Conservation (phyloP, 2,329 filamentous ascomycete genomes). For the Chlorencoelia australis region DNA sequence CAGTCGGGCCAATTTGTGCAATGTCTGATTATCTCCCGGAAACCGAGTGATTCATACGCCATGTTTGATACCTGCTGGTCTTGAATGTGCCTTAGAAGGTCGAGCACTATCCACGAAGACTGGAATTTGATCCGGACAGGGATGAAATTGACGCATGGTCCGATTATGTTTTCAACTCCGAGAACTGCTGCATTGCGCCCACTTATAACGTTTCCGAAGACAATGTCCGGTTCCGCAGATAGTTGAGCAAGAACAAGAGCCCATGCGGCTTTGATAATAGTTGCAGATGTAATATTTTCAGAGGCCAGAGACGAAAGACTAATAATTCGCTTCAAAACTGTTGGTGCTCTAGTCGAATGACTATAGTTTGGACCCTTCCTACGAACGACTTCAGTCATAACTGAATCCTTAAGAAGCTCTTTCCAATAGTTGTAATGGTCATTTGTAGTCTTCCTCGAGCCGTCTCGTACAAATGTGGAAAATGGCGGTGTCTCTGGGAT, state of each 20-base stretch:
- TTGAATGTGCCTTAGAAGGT: conserved; percentile 28
- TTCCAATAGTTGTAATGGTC: conserved; percentile 33
- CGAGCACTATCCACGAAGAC: conserved; percentile 24
- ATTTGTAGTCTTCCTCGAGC: conserved; percentile 20
- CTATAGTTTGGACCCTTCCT: conserved; percentile 7
- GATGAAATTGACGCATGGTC: conserved; percentile 36
- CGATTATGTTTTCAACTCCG: conserved; percentile 31
- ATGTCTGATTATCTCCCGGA: conserved; percentile 26
- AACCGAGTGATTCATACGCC: conserved; percentile 29
- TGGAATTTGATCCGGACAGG: conserved; percentile 34
- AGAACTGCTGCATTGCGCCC: conserved; percentile 32
- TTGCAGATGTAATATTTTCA: conserved; percentile 32
- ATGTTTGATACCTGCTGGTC: conserved; percentile 24
- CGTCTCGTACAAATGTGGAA: conserved; percentile 29
- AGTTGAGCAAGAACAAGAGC: conserved; percentile 31
- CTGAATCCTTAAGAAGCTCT: conserved; percentile 29
- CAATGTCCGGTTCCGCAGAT: conserved; percentile 7
- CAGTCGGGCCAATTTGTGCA: conserved; percentile 28
- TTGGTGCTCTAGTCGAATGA: conserved; percentile 4
- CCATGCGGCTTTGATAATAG: conserved; percentile 35
- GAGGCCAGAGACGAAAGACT: conserved; percentile 1
- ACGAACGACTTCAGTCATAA: conserved; percentile 6
- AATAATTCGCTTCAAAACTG: conserved; percentile 4
- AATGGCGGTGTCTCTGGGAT: conserved; percentile 29
- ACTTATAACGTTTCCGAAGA: conserved; percentile 28